phyloP scores from a whole-genome alignment of 495 filamentous ascomycete genomes.

The Neurospora sp. region DNA sequence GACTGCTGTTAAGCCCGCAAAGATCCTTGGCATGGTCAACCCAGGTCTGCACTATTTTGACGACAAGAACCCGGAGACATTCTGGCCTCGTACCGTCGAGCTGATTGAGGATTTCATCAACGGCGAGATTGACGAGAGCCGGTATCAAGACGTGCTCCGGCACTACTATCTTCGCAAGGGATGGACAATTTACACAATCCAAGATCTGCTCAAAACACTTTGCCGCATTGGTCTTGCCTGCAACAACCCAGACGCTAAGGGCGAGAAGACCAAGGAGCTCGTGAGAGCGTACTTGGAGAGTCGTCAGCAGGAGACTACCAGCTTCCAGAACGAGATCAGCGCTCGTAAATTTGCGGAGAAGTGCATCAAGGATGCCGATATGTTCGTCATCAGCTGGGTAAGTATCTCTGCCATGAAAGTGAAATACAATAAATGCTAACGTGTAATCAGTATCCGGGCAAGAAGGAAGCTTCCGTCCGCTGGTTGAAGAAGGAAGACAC shows the following conservation, averaged over 20 bases:
- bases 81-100: slow-evolving; percentile 49
- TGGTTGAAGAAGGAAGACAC: slow-evolving; percentile 72
- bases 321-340: slow-evolving; percentile 72
- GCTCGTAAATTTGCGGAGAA: slow-evolving; percentile 82
- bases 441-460: slow-evolving; percentile 41
- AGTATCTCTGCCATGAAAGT: slow-evolving; percentile 24
- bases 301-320: slow-evolving; percentile 69
- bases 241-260: slow-evolving; percentile 66
- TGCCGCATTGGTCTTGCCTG: slow-evolving; percentile 65
- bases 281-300: slow-evolving; percentile 73
- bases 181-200: slow-evolving; percentile 83
- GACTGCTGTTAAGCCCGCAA: slow-evolving; percentile 63
- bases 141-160: slow-evolving; percentile 81
- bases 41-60: slow-evolving; percentile 37
- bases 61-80: slow-evolving; percentile 31
- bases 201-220: slow-evolving; percentile 69
- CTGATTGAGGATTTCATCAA: slow-evolving; percentile 74
- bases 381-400: slow-evolving; percentile 80
- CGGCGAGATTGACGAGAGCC: slow-evolving; percentile 66
- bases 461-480: slow-evolving; percentile 51
- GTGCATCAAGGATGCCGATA: slow-evolving; percentile 77
- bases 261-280: slow-evolving; percentile 80
- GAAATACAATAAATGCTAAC: slow-evolving; percentile 7
- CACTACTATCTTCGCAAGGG: slow-evolving; percentile 81
- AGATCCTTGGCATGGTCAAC: slow-evolving; percentile 62